Conservation (phyloP, 2,329 filamentous ascomycete species). For the Helminthosporium solani region DNA sequence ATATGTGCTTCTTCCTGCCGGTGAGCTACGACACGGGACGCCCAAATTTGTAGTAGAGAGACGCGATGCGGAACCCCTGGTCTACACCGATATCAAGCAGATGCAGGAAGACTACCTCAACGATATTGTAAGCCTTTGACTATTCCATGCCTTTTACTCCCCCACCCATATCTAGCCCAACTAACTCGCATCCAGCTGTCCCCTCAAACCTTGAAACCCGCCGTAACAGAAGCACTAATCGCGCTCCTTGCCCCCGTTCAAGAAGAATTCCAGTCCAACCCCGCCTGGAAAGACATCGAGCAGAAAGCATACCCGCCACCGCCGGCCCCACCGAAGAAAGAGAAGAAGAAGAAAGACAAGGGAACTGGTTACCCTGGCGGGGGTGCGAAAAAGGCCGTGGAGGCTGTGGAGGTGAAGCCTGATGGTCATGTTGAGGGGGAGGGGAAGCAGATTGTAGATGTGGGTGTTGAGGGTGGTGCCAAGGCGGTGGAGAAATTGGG, state of each 20-base stretch:
- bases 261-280: constrained; percentile 65
- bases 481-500: constrained; percentile 36
- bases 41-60: constrained; percentile 68
- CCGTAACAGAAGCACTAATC: constrained; percentile 71
- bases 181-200: constrained; percentile 58
- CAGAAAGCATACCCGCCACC: constrained; percentile 79
- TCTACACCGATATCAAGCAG: constrained; percentile 74
- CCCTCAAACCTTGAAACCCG: constrained; percentile 85
- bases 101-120: constrained; percentile 77
- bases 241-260: constrained; percentile 77
- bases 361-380: constrained; percentile 61
- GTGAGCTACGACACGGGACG: constrained; percentile 58
- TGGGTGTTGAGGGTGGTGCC: constrained; percentile 41
- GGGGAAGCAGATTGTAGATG: constrained; percentile 44
- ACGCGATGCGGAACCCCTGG: constrained; percentile 69
- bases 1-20: constrained; percentile 78
- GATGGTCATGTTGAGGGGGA: constrained; percentile 49
- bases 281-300: constrained; percentile 79
- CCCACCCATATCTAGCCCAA: neutral
- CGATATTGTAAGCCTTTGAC: constrained; percentile 65
- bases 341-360: constrained; percentile 73
- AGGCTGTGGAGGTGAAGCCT: constrained; percentile 44
- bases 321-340: constrained; percentile 62
- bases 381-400: neutral
- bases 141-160: neutral